A percentile compares a stretch with the other conserved stretches of the same genome.
These are phyloP conservation scores for Alternaria panax DNA, from an alignment of 2,329 filamentous ascomycete genomes.

Conservation along the genomic window DNA sequence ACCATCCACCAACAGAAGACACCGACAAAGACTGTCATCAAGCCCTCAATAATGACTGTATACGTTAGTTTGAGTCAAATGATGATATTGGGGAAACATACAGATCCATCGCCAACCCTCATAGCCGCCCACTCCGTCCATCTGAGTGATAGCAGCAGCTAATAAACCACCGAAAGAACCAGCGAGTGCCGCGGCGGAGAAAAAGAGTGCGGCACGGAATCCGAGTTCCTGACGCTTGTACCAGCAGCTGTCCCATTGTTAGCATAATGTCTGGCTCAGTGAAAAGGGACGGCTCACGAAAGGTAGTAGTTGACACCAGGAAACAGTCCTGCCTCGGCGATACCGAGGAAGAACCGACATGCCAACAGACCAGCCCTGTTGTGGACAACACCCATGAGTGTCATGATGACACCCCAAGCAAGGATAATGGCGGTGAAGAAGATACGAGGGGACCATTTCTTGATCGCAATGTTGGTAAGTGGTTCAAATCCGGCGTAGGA, in stretches of 20 bases:
- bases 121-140: constrained; percentile 62
- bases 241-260: constrained; percentile 51
- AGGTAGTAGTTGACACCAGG: constrained; percentile 62
- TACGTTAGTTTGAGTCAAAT: constrained; percentile 17
- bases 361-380: constrained; percentile 48
- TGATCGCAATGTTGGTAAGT: constrained; percentile 69
- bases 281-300: constrained; percentile 53
- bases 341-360: constrained; percentile 48
- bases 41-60: constrained; percentile 47
- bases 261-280: not conserved
- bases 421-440: constrained; percentile 58
- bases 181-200: constrained; percentile 64
- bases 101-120: constrained; percentile 52
- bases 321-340: constrained; percentile 50
- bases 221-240: constrained; percentile 63
- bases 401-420: constrained; percentile 58
- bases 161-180: constrained; percentile 68
- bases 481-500: constrained; percentile 58
- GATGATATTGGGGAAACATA: constrained; percentile 11
- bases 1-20: constrained; percentile 63
- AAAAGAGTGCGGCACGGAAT: constrained; percentile 65
- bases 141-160: constrained; percentile 65
- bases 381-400: constrained; percentile 57
- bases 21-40: constrained; percentile 48
- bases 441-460: constrained; percentile 62